Evolutionary conservation across 768 basidiomycete species (phyloP).

Genomic region (Albatrellus ellisii): DNA sequence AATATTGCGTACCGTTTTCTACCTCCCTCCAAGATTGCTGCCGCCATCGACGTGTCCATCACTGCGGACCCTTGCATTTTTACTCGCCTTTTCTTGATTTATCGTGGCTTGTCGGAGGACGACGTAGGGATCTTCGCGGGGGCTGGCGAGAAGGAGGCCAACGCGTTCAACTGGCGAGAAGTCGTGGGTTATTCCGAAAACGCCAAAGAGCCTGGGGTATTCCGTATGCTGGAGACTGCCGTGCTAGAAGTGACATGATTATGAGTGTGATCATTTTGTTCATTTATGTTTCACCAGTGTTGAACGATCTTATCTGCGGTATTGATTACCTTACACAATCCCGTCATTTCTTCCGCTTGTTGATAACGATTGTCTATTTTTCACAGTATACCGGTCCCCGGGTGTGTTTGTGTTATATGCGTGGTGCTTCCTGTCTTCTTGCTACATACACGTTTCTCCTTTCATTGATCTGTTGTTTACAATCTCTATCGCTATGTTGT

Average conservation of each 20-base stretch:
- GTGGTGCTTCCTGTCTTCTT: not conserved
- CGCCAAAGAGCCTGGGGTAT: conserved; percentile 58
- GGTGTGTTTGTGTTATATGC: too few species aligned
- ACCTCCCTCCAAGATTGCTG: conserved; percentile 62
- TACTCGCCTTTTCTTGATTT: conserved; percentile 78
- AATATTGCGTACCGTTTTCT: conserved; percentile 90
- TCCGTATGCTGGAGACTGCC: conserved; percentile 71
- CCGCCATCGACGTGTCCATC: conserved; percentile 82
- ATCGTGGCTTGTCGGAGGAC: conserved; percentile 70
- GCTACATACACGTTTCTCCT: too few species aligned
- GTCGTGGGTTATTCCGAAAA: conserved; percentile 72
- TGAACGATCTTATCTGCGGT: not conserved
- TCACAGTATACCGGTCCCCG: not conserved
- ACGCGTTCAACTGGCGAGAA: conserved; percentile 69
- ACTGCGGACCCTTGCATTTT: conserved; percentile 70
- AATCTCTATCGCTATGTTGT: conserved; percentile 5
- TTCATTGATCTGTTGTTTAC: not conserved
- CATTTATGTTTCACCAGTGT: too few species aligned
- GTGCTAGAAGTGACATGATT: conserved; percentile 54
- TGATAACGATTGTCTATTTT: not conserved
- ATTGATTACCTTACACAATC: not conserved
- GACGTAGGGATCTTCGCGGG: conserved; percentile 63
- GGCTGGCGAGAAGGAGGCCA: conserved; percentile 81
- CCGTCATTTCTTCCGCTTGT: not conserved
- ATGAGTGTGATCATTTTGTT: too few species aligned